Evolutionary conservation across 1,139 yeast species (phyloP), one percentile per base, ranked within the genome.

Genomic region (Meyerozyma elateridarum): DNA sequence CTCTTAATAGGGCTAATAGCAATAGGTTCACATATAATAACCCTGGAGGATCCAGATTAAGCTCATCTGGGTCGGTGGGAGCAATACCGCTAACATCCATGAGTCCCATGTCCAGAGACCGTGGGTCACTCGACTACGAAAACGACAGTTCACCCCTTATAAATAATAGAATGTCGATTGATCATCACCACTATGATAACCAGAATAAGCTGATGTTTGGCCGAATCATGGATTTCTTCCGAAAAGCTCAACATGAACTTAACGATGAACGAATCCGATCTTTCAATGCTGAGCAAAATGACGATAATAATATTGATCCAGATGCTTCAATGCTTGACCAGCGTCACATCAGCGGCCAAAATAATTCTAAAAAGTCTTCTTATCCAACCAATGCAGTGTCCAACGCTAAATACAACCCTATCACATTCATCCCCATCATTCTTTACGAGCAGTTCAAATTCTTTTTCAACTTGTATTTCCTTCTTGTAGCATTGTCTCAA

Each of bases 361-460:
- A 59, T 52, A 46, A 48, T 26, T 45, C 44, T 14, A 34, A 36
- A 22, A 24, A 24, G 18, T 24, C 27, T 9, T 24, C 27, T 6
- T 84, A 68, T 50, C 81, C 95, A 2, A 62, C 88, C 11, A 91
- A 91, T 52, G 85, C 93, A 13, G 74, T 93, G 8, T 85, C 95
- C 29, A 93, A 93, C 56, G 97, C 98, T 18, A 91, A 89, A 58
- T 93, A 93, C 59, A 85, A 87, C 48, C 87, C 93, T 3, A 56
- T 87, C 26, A 79, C 96, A 2, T 93, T 93, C 50, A 62, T 93
- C 8, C 99, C 99, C 4, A 69, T 87, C 27, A 79, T 91, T 35
- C 68, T 93, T 26, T 93, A 84, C 55, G 96, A 91, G 54, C 99
- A 93, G 63, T 93, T 93, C 76, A 88, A 88, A 60, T 91, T 91